Evolutionary conservation across 2,329 filamentous ascomycete genomes (phyloP), one percentile per base, ranked within the genome.

Genomic region (Verticillium alfalfae): DNA sequence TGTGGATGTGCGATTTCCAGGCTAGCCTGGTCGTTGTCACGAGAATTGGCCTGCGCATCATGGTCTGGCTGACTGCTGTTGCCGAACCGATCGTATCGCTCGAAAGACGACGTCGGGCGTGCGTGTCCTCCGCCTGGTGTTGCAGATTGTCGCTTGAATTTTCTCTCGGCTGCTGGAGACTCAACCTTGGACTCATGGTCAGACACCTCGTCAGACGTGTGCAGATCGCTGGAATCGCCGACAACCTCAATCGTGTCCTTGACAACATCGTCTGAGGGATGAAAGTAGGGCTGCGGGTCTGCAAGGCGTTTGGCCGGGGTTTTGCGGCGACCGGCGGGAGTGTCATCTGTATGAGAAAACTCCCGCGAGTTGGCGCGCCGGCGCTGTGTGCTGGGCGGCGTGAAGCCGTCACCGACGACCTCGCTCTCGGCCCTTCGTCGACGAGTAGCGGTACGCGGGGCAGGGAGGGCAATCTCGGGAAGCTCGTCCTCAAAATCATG

Each of bases 241-340:
- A 82, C 81, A 57, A 85, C 83, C 67, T 85, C 80, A 63, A 86
- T 86, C 15, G 82, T 85, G 68, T 86, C 83, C 68, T 83, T 79
- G 34, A 85, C 80, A 54, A 84, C 79, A 58, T 81, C 77, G 52
- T 69, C 68, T 31, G 63, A 65, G 12, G 45, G 66, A 16, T 55
- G 63, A 13, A 57, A 62, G 59, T 64, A 64, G 22, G 60, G 54
- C 6, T 56, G 59, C 13, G 63, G 60, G 61, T 76, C 72, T 58
- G 71, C 66, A 8, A 71, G 70, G 70, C 77, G 79, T 64, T 75
- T 74, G 61, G 76, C 68, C 41, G 76, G 71, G 64, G 77, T 76
- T 56, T 71, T 71, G 64, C 78, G 76, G 59, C 78, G 77, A 34
- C 74, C 38, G 16, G 26, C 26, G 34, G 56, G 36, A 7, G 34